phyloP scores from a whole-genome alignment of 441 rosid genomes.

The Sinapis alba region DNA sequence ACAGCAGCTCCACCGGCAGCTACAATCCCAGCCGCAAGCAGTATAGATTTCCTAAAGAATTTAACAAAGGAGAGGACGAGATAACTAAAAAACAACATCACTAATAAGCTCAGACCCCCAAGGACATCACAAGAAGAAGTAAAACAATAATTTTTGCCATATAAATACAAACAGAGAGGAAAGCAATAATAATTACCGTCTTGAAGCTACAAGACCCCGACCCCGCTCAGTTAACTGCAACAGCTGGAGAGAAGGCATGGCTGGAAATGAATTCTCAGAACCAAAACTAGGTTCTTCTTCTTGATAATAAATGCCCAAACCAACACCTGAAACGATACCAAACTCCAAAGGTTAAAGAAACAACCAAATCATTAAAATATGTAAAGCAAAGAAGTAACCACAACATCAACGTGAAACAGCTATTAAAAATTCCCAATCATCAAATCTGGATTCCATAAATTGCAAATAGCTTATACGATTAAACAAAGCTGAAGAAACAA shows the following conservation, averaged over 20 bases:
- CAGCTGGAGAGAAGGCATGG: constrained; percentile 95
- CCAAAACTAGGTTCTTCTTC: constrained; percentile 34
- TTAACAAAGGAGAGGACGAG: constrained; percentile 1
- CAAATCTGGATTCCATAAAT: not conserved
- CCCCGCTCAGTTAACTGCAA: constrained; percentile 93
- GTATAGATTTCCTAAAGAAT: constrained; percentile 69
- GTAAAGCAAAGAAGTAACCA: constrained; percentile 7
- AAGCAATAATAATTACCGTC: constrained; percentile 55
- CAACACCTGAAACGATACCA: constrained; percentile 43
- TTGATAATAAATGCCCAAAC: constrained; percentile 29
- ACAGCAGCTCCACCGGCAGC: constrained; percentile 94
- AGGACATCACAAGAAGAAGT: too few relatives aligned
- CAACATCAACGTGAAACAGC: constrained; percentile 1
- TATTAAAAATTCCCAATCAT: not conserved
- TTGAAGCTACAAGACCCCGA: constrained; percentile 69
- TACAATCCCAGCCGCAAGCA: constrained; percentile 81
- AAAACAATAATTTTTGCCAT: too few relatives aligned
- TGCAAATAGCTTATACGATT: too few relatives aligned
- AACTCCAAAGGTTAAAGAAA: constrained; percentile 18
- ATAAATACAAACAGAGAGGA: too few relatives aligned
- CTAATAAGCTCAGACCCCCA: too few relatives aligned
- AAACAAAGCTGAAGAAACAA: too few relatives aligned
- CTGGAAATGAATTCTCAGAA: constrained; percentile 36
- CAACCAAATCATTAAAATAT: not conserved
- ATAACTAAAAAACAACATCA: not conserved